Base-by-base conservation (phyloP, 176 grass and related monocot species). In the Zoysia japonica region DNA sequence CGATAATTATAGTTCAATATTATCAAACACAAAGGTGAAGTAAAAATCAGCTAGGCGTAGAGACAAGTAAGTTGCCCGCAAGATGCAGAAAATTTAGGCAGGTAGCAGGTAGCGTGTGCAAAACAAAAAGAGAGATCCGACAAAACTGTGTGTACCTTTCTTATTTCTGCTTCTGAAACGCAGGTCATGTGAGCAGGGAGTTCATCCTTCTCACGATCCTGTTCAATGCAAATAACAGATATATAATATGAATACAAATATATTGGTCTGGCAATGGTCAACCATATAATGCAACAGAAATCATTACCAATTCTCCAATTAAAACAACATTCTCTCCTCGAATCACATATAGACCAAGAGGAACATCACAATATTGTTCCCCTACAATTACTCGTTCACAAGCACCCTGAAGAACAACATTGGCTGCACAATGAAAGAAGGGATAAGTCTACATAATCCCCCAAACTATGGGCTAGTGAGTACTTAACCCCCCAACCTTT, bases 271-370 rank as follows among this genome's bases (percentile, higher is more conserved):
- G 28, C 17, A 49, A 57, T 86, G 65, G 35, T 62, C 63, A 63
- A 37, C 35, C 61, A 63, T 63, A 12, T 63, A 63, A 4, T 59
- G 67, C 59, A 85, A 54, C 64, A 83, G 65, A 50, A 52, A 62
- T 78, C 49, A 74, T 84, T 92, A 98, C 95, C 95, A 94, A 77
- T 94, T 98, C 95, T 85, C 95, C 92, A 17, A 98, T 98, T 71
- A 98, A 92, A 67, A 98, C 92, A 70, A 98, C 95, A 69, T 98
- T 98, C 74, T 99, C 96, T 77, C 96, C 96, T 7, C 96, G 90
- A 47, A 99, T 99, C 60, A 99, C 96, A 38, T 98, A 98, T 17
- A 94, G 81, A 76, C 95, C 95, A 72, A 94, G 87, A 74, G 95
- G 95, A 57, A 94, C 91, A 87, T 98, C 92, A 79, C 85, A 94